These are phyloP conservation scores for Schizophyllum commune DNA, from an alignment of 1,284 basidiomycete species.

Conservation along the genomic window DNA sequence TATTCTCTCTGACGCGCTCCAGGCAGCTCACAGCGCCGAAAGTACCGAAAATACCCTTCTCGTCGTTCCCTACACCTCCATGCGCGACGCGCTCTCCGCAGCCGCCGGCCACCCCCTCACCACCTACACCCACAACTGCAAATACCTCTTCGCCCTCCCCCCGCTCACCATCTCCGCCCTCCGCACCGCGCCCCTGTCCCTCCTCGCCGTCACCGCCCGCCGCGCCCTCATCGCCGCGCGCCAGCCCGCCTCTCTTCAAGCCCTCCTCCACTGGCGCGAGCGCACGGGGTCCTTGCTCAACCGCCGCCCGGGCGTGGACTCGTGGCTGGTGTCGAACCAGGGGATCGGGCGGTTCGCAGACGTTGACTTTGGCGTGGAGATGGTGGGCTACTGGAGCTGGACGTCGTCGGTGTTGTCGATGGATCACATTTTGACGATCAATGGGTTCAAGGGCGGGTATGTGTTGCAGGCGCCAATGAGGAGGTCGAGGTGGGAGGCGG, in stretches of 20 bases:
- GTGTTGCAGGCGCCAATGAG: neutral
- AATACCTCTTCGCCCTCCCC: neutral
- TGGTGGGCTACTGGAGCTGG: neutral
- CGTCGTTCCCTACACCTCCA: constrained; percentile 26
- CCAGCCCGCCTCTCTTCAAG: neutral
- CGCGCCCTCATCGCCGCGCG: neutral
- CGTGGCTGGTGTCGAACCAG: neutral
- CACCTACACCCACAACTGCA: constrained; percentile 26
- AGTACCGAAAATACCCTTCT: constrained; percentile 19
- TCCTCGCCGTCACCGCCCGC: neutral
- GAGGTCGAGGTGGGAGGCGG: neutral
- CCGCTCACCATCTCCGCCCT: neutral
- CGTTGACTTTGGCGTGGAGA: neutral
- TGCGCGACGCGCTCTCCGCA: constrained; percentile 21
- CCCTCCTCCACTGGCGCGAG: neutral
- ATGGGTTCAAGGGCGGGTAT: neutral
- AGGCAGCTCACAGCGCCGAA: constrained; percentile 26
- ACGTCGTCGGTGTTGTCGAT: neutral
- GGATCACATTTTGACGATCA: neutral
- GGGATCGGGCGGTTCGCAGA: neutral
- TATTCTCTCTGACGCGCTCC: neutral
- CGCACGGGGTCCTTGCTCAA: neutral
- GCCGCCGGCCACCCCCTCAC: constrained; percentile 13
- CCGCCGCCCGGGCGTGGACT: neutral
- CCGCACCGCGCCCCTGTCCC: neutral